Evolutionary conservation across 2,329 filamentous ascomycete genomes (phyloP).

Genomic region (Botrytis fabae): DNA sequence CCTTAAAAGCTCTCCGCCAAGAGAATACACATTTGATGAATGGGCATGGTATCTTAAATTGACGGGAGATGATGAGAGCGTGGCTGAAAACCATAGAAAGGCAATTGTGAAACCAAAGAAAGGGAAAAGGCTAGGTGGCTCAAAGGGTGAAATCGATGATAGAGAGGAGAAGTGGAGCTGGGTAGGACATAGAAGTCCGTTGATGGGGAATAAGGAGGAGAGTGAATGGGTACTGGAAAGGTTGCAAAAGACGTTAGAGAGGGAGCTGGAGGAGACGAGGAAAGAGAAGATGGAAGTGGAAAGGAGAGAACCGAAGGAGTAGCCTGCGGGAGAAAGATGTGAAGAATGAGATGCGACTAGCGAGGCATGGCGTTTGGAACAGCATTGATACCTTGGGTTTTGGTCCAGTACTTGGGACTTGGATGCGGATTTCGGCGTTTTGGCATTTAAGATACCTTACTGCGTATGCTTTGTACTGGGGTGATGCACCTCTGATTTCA

Average conservation of each 20-base stretch:
- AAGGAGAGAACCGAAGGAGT: background rate
- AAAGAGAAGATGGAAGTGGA: constrained; percentile 31
- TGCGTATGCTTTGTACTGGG: background rate
- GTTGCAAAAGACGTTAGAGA: constrained; percentile 56
- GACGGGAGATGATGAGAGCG: constrained; percentile 65
- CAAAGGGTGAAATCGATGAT: constrained; percentile 35
- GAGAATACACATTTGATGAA: constrained; percentile 76
- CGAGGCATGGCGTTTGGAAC: background rate
- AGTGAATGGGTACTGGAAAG: constrained; percentile 72
- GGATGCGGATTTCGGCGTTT: background rate
- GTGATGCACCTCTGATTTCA: background rate
- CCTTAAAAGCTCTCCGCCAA: constrained; percentile 56
- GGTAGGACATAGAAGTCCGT: constrained; percentile 67
- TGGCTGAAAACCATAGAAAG: constrained; percentile 52
- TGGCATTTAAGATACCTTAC: background rate
- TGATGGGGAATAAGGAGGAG: constrained; percentile 69
- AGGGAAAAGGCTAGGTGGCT: constrained; percentile 24
- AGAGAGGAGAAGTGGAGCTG: constrained; percentile 62
- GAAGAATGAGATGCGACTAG: background rate
- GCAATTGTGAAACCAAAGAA: constrained; percentile 26
- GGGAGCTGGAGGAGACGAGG: constrained; percentile 32
- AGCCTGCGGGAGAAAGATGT: too few species aligned
- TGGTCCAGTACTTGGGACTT: background rate
- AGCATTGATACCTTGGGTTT: background rate
- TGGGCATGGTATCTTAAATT: constrained; percentile 84